A percentile compares a stretch with the other conserved stretches of the same genome.
Conservation (phyloP, 75 land plant species). For the Selaginella tamariscina region DNA sequence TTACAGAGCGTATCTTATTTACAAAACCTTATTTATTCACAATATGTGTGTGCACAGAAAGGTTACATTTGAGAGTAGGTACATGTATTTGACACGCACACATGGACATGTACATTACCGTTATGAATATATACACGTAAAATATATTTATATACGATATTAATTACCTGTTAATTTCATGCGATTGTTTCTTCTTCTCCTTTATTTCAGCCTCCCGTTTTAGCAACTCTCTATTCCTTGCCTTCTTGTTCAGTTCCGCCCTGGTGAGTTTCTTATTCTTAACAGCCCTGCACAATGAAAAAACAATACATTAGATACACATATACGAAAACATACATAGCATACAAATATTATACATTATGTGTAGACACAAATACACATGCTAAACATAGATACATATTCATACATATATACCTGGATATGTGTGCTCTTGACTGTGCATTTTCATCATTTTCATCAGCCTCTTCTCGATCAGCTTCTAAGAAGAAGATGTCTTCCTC, state of each 20-base stretch:
- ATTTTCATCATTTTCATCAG: constrained; percentile 41
- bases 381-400: not conserved
- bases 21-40: no score
- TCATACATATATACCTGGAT: no score
- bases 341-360: no score
- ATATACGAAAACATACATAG: no score
- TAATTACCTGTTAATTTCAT: constrained; percentile 52
- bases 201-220: constrained; percentile 44
- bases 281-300: constrained; percentile 29
- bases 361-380: no score
- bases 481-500: constrained; percentile 68
- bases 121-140: no score
- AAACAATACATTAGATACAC: not conserved
- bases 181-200: constrained; percentile 31
- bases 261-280: constrained; percentile 68
- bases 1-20: no score
- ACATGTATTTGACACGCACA: no score
- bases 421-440: no score
- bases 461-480: constrained; percentile 37
- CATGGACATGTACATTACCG: no score
- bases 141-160: not conserved
- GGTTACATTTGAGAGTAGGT: no score
- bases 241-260: constrained; percentile 61
- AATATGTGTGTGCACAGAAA: no score
- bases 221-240: constrained; percentile 41